Evolutionary conservation across 2,329 filamentous ascomycete genomes (phyloP), one percentile per base, ranked within the genome.

Genomic region (Cercospora zeina): DNA sequence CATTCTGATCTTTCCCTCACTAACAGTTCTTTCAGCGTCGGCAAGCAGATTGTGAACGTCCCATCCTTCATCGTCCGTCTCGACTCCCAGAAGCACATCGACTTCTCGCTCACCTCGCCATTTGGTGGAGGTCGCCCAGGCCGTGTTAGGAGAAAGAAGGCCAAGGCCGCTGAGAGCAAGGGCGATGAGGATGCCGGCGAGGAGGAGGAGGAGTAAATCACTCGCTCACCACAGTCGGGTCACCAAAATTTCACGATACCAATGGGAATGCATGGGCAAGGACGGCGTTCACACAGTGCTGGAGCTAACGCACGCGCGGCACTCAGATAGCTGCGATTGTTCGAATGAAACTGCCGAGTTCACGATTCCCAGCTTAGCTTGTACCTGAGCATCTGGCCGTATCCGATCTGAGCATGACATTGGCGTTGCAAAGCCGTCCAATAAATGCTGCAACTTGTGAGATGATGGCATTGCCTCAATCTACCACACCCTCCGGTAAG

Each of bases 41-140:
- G 95, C 83, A 99, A 99, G 91, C 95, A 99, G 87, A 97, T 99
- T 80, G 95, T 99, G 87, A 99, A 99, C 83, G 95, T 99, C 66
- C 95, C 95, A 71, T 97, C 93, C 61, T 99, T 96, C 89, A 89
- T 99, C 80, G 95, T 99, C 82, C 95, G 95, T 84, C 91, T 99
- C 78, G 95, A 99, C 87, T 97, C 93, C 76, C 95, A 99, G 89
- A 99, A 99, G 91, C 95, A 99, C 89, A 97, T 99, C 77, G 95
- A 99, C 87, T 97, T 99, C 81, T 87, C 95, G 69, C 88, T 99
- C 71, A 96, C 89, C 83, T 97, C 93, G 79, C 93, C 95, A 79
- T 97, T 96, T 77, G 95, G 95, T 82, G 93, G 93, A 80, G 95
- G 95, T 79, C 93, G 95, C 76, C 91, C 92, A 76, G 95, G 95